Evolutionary conservation across 345 rosid genomes (phyloP).

Genomic region (Microthlaspi erraticum): DNA sequence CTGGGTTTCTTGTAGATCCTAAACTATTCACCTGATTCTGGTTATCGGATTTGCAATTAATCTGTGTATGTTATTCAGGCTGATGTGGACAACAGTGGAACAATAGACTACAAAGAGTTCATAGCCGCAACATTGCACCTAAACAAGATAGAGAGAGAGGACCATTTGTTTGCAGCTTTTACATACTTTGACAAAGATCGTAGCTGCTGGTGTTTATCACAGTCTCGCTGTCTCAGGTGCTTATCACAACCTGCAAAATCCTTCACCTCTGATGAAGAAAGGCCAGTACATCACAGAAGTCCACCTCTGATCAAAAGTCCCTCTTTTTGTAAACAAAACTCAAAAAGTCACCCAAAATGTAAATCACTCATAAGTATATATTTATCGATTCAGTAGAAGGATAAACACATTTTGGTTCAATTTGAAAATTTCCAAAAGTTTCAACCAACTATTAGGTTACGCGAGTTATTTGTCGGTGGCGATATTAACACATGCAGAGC

Average conservation of each 20-base stretch:
- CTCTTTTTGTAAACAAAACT: too few species aligned
- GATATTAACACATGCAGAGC: constrained; percentile 15
- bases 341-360: too few species aligned
- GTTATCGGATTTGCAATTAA: too few species aligned
- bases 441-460: constrained; percentile 29
- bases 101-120: constrained; percentile 86
- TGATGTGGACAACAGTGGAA: constrained; percentile 85
- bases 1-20: too few species aligned
- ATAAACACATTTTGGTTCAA: neutral
- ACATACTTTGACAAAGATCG: constrained; percentile 90
- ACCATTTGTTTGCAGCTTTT: constrained; percentile 82
- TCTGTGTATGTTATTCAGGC: constrained; percentile 54
- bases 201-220: too few species aligned
- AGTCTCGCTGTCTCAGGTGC: too few species aligned
- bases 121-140: constrained; percentile 87
- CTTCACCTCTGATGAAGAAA: too few species aligned
- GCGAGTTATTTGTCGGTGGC: constrained; percentile 43
- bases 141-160: constrained; percentile 82
- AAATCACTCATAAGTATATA: neutral
- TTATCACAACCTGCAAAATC: too few species aligned
- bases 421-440: neutral
- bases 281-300: too few species aligned
- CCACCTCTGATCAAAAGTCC: too few species aligned
- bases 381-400: constrained; percentile 12
- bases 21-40: too few species aligned